Evolutionary conservation across 2,329 filamentous ascomycete genomes (phyloP), one percentile per base, ranked within the genome.

Genomic region (Calonectria leucothoes): DNA sequence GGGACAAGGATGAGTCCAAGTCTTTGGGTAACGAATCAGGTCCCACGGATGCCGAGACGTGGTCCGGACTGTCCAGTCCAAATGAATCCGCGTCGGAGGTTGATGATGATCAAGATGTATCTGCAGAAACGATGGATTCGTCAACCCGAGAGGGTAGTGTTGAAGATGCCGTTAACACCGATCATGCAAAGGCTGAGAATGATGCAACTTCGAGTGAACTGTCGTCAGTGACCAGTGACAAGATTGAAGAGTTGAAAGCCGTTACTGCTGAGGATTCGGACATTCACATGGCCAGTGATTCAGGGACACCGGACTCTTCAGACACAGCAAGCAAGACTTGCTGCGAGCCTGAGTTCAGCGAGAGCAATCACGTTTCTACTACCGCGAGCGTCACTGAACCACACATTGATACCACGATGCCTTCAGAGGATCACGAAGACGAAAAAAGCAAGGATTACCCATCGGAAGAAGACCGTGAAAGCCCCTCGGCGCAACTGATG

Each of bases 11-110:
- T 12, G 37, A 48, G 14, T n/a, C 20, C 25, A 20, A 29, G 42
- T 42, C 42, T 14, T n/a, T 49, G 29, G 49, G 29, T 20, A 31
- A 29, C 14, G 49, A 29, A 52, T 27, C 49, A 27, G 17, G 3
- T 8, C 11, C 49, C 49, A 52, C 48, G 6, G 59, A 71, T 23
- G 48, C 39, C 23, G 73, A 71, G 14, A 74, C 75, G 52, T 79
- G 77, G 77, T 78, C 77, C 39, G 78, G 75, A 1, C 27, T 79
- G 4, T 80, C 78, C 4, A 70, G 67, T 1, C 45, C 48, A 6
- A 64, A 69, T 4, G 45, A 71, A 8, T 35, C 65, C 31, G 55
- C 66, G 11, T 59, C 67, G 6, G 55, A 74, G 67, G 45, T 49
- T 7, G 69, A 63, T 15, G 39, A 59, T 3, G 15, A 57, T 12